Conservation (phyloP, 352 stramenopile species). For the Phytopythium sindhum region DNA sequence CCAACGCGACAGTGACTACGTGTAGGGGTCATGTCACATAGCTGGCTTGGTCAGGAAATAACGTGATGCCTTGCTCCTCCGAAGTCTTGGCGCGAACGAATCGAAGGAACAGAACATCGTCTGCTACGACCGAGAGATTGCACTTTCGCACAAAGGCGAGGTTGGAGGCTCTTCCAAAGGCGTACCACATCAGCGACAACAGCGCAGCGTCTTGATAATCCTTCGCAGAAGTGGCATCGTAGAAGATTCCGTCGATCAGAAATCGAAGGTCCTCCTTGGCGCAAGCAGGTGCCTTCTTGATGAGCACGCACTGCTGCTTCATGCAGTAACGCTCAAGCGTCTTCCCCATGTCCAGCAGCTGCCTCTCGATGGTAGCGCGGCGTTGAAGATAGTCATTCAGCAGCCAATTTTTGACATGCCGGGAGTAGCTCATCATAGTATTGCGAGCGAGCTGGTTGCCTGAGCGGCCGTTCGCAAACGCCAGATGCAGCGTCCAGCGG, state of each 20-base stretch:
- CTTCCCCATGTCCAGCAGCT: constrained; percentile 12
- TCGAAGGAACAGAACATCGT: constrained; percentile 15
- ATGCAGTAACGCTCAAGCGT: constrained; percentile 13
- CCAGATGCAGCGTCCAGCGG: constrained; percentile 10
- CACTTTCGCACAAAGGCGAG: constrained; percentile 13
- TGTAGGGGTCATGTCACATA: constrained; percentile 13
- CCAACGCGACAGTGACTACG: constrained; percentile 11
- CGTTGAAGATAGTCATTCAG: constrained; percentile 12
- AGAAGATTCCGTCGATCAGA: constrained; percentile 7
- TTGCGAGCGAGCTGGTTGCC: constrained; percentile 7
- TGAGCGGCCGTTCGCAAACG: constrained; percentile 1
- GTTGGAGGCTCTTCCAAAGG: constrained; percentile 19
- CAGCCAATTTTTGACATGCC: constrained; percentile 17
- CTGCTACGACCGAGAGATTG: constrained; percentile 12
- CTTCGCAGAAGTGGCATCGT: background rate
- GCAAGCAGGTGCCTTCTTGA: constrained; percentile 15
- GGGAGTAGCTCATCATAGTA: constrained; percentile 16
- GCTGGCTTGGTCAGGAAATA: constrained; percentile 14
- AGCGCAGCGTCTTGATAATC: constrained; percentile 22
- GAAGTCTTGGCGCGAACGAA: constrained; percentile 21
- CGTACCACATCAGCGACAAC: constrained; percentile 15
- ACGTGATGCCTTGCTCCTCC: constrained; percentile 16
- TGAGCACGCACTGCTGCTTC: constrained; percentile 9
- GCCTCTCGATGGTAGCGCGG: constrained; percentile 8
- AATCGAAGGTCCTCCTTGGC: constrained; percentile 12